Percentiles rank a stretch among this genome's conserved stretches.
phyloP scores from a whole-genome alignment of 192 early-diverging fungal genomes.

The Coemansia sp. region DNA sequence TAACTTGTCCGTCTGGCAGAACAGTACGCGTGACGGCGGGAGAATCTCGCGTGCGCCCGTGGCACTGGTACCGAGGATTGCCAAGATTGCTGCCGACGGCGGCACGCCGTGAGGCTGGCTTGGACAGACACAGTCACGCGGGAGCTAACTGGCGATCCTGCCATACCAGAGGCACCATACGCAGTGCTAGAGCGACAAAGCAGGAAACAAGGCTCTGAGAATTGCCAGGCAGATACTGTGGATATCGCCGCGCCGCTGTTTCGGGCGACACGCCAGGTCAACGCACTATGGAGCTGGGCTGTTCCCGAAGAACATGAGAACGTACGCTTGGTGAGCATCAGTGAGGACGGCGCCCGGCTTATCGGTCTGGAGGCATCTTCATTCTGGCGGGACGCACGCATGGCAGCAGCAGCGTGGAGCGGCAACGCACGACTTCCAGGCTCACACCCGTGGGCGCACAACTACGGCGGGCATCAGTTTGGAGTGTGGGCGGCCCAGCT shows the following conservation, averaged over 20 bases:
- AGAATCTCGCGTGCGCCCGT: too few species aligned
- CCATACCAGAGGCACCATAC: too few species aligned
- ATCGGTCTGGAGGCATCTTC: constrained; percentile 5
- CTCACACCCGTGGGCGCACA: constrained; percentile 63
- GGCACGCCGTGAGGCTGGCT: too few species aligned
- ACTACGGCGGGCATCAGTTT: constrained; percentile 75
- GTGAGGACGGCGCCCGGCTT: constrained; percentile 14
- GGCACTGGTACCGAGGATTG: too few species aligned
- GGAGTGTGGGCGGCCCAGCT: constrained; percentile 70
- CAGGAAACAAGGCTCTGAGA: too few species aligned
- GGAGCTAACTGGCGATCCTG: too few species aligned
- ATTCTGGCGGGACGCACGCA: constrained; percentile 12
- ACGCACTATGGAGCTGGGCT: constrained; percentile 40
- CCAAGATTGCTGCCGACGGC: too few species aligned
- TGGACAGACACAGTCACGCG: too few species aligned
- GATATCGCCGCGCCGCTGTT: constrained; percentile 7
- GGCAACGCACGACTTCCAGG: constrained; percentile 46
- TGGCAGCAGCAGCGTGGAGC: constrained; percentile 40
- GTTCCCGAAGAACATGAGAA: constrained; percentile 9
- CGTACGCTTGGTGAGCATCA: constrained; percentile 27
- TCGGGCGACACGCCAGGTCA: constrained; percentile 10
- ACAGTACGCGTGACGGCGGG: too few species aligned
- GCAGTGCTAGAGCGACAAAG: too few species aligned
- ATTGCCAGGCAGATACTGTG: too few species aligned
- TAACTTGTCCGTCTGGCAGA: too few species aligned